These are phyloP conservation scores for Chlamydomonas applanata DNA, from an alignment of 139 green algal genomes.

Conservation along the genomic window DNA sequence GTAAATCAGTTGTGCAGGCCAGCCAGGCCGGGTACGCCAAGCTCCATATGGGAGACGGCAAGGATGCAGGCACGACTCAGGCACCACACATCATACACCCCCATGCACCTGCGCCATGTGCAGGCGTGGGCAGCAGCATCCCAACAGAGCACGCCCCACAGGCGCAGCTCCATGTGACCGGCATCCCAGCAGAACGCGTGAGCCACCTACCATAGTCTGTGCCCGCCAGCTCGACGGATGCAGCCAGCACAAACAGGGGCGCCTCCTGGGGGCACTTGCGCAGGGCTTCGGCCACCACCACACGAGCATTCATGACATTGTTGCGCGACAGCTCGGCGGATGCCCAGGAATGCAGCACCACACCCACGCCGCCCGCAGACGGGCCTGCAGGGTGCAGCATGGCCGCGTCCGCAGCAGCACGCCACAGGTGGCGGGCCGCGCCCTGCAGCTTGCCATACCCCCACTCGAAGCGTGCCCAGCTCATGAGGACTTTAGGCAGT, in stretches of 20 bases:
- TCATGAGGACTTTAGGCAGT: no score
- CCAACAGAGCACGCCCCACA: not conserved
- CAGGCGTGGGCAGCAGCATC: constrained; percentile 13
- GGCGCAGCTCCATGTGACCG: no score
- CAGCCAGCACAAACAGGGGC: constrained; percentile 24
- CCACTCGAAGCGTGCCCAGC: constrained; percentile 36
- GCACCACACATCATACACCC: not conserved
- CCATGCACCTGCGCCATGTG: not conserved
- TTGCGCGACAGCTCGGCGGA: constrained; percentile 40
- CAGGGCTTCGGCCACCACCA: constrained; percentile 30
- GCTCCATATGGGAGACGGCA: no score
- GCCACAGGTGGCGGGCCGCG: constrained; percentile 52
- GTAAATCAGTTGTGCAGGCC: no score
- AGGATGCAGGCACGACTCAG: no score
- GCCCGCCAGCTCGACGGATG: constrained; percentile 18
- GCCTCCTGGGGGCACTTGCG: constrained; percentile 37
- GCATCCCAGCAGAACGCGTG: no score
- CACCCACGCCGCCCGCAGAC: constrained; percentile 14
- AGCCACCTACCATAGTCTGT: constrained; percentile 18
- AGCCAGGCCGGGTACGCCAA: no score
- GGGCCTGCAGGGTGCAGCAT: constrained; percentile 27
- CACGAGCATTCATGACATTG: constrained; percentile 48
- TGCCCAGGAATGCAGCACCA: constrained; percentile 55
- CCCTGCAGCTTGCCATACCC: constrained; percentile 31
- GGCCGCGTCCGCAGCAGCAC: constrained; percentile 31